Evolutionary conservation across 1,284 basidiomycete genomes (phyloP), one percentile per base, ranked within the genome.

Genomic region (Sanghuangporus sanghuang): DNA sequence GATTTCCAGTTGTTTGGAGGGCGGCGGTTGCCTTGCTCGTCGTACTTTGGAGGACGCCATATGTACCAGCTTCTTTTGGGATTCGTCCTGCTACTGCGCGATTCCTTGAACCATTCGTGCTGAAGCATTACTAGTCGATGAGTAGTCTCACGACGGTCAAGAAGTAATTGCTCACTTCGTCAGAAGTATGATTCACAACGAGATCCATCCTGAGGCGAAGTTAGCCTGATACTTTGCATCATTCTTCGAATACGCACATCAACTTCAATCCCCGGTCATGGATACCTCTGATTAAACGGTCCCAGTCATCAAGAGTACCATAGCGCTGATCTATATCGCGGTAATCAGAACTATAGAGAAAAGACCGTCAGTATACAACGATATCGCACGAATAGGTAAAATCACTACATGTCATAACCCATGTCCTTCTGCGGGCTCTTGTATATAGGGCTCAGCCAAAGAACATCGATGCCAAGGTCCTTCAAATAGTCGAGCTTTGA

Each of bases 371-470:
- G 40, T 42, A 42, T 42, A 42, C n/a, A n/a, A n/a, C n/a, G 8
- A 38, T 21, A 27, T 21, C 23, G 42, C 14, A 40, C 44, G 21
- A 21, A 21, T 65, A 77, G 61, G 65, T 32, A 49, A 42, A 12
- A 60, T 48, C 12, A 32, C n/a, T 14, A 85, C 78, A 90, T 89
- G 70, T 90, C 87, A 71, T 89, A 83, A 40, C 89, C 90, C 83
- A 90, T 89, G 73, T 92, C 88, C 21, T 83, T 84, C 64, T 84
- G 75, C 0, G 87, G 87, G 4, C 83, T 86, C 59, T 80, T 79
- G 74, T 90, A 92, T 65, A 92, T 89, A 27, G 92, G 90, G 3
- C 80, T 85, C 36, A 92, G 76, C 90, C 90, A 93, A 36, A 92
- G 73, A 1, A 89, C 83, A 69, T 91, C 86, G 21, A 87, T 81